Evolutionary conservation across 2,329 filamentous ascomycete genomes (phyloP).

Genomic region (Amauroascus niger): DNA sequence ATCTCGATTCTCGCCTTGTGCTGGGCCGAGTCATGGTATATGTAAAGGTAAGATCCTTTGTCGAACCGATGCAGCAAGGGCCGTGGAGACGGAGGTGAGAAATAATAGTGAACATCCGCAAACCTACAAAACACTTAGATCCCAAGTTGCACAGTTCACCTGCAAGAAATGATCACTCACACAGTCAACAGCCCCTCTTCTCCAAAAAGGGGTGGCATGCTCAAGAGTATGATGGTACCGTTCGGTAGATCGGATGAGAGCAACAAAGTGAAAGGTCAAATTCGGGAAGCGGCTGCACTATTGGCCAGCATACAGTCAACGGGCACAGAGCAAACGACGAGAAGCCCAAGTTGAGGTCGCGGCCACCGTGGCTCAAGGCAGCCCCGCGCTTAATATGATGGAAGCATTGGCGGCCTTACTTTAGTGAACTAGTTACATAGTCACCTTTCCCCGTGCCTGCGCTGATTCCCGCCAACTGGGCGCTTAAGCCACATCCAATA

Average conservation of each 20-base stretch:
- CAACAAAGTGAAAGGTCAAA: neutral
- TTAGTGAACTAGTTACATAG: too few species aligned
- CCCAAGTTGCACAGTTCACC: neutral
- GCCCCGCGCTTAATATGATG: slow-evolving; percentile 10
- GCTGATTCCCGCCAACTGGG: too few species aligned
- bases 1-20: slow-evolving; percentile 50
- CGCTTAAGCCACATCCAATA: too few species aligned
- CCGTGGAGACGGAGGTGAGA: slow-evolving; percentile 46
- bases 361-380: slow-evolving; percentile 1
- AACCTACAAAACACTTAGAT: slow-evolving; percentile 39
- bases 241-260: neutral
- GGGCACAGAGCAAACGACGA: neutral
- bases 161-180: slow-evolving; percentile 27
- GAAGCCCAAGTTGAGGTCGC: neutral
- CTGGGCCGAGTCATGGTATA: slow-evolving; percentile 49
- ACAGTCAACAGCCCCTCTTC: slow-evolving; percentile 40
- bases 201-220: slow-evolving; percentile 39
- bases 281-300: neutral
- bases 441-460: too few species aligned
- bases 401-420: too few species aligned
- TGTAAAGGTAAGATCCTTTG: slow-evolving; percentile 55
- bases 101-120: slow-evolving; percentile 56
- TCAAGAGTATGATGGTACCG: slow-evolving; percentile 9
- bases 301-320: neutral
- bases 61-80: slow-evolving; percentile 55